Evolutionary conservation across 495 filamentous ascomycete genomes (phyloP).

Genomic region (Amniculicola lignicola): DNA sequence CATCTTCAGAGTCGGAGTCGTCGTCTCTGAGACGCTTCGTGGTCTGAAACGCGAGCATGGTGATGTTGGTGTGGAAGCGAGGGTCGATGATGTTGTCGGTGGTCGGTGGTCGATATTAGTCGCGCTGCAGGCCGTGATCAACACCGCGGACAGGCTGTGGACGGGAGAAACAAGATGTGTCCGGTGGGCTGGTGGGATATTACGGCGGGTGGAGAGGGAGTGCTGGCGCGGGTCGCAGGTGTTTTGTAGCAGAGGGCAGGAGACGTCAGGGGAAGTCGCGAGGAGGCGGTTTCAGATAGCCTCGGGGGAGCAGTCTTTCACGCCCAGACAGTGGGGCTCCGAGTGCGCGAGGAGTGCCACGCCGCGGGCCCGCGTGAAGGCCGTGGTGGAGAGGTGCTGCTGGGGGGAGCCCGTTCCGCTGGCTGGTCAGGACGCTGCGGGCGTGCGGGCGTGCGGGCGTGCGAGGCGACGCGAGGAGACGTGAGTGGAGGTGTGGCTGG

Average conservation of each 20-base stretch:
- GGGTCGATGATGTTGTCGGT: not conserved
- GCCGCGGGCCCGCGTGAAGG: too few relatives aligned
- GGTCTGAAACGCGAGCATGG: constrained; percentile 21
- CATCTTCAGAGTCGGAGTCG: constrained; percentile 29
- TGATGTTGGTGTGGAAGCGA: not conserved
- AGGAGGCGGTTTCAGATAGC: constrained; percentile 18
- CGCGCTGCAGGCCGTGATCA: too few relatives aligned
- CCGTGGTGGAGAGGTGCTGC: too few relatives aligned
- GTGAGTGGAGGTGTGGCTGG: too few relatives aligned
- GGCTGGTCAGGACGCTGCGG: too few relatives aligned
- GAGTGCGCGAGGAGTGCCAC: too few relatives aligned
- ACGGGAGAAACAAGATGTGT: not conserved
- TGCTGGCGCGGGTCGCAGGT: constrained; percentile 2
- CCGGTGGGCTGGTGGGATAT: not conserved
- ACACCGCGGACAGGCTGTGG: constrained; percentile 16
- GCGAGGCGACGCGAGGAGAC: too few relatives aligned
- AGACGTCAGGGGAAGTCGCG: constrained; percentile 21
- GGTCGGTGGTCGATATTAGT: too few relatives aligned
- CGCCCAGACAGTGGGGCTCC: too few relatives aligned
- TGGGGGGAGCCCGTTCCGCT: too few relatives aligned
- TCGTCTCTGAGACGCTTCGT: constrained; percentile 28
- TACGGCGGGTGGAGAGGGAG: not conserved
- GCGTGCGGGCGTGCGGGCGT: too few relatives aligned
- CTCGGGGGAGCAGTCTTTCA: constrained; percentile 1
- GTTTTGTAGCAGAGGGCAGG: constrained; percentile 16